These are phyloP conservation scores for Mycena haematopus DNA, from an alignment of 768 basidiomycete genomes.

Conservation along the genomic window DNA sequence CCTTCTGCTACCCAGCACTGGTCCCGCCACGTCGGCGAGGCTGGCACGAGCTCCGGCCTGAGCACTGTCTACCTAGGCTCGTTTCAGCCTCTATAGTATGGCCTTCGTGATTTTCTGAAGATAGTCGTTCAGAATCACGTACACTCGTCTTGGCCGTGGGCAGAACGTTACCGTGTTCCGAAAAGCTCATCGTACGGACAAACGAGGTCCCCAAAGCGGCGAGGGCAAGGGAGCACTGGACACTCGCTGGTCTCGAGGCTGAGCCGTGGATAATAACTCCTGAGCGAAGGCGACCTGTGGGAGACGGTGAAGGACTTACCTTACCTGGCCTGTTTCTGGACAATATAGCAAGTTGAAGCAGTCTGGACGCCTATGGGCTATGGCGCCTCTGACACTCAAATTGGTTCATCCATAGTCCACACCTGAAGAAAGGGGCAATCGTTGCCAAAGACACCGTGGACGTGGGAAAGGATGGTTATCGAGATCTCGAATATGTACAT, in stretches of 20 bases:
- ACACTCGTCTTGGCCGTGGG: neutral
- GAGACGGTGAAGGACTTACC: slow-evolving; percentile 13
- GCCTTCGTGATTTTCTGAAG: too few species aligned
- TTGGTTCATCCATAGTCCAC: slow-evolving; percentile 9
- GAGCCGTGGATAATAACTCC: neutral
- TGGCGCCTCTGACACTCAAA: slow-evolving; percentile 15
- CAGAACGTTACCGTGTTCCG: neutral
- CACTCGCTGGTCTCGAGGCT: neutral
- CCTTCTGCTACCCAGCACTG: neutral
- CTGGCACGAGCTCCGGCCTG: neutral
- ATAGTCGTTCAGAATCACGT: too few species aligned
- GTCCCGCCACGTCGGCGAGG: neutral
- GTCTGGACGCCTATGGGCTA: slow-evolving; percentile 14
- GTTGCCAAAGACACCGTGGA: slow-evolving; percentile 5
- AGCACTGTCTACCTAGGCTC: neutral
- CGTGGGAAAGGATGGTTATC: neutral
- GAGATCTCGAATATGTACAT: slow-evolving; percentile 13
- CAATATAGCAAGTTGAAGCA: slow-evolving; percentile 1
- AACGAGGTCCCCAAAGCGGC: neutral
- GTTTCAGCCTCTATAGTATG: too few species aligned
- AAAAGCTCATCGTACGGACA: neutral
- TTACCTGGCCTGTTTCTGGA: slow-evolving; percentile 13
- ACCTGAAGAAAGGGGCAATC: slow-evolving; percentile 3
- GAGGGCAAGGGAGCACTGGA: slow-evolving; percentile 10
- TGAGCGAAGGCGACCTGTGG: slow-evolving; percentile 12